phyloP scores from a whole-genome alignment of 305 asterid genomes.

The Fraxinus platypoda region DNA sequence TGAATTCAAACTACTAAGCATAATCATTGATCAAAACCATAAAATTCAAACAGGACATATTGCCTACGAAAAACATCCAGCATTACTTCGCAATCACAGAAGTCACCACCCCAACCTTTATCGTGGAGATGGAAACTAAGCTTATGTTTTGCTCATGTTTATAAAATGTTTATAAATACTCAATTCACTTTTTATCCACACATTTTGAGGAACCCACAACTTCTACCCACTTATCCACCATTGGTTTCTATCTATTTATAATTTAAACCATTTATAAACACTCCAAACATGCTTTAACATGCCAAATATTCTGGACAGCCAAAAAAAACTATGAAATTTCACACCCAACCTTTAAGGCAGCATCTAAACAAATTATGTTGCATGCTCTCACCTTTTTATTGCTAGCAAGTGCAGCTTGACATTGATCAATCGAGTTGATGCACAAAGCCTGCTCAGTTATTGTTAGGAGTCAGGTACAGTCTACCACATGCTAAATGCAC shows the following conservation, averaged over 20 bases:
- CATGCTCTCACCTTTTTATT: slow-evolving; percentile 72
- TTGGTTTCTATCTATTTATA: not conserved
- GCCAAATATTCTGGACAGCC: slow-evolving; percentile 2
- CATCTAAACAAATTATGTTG: slow-evolving; percentile 20
- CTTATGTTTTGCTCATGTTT: not conserved
- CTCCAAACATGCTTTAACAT: not conserved
- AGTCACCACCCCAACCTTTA: not conserved
- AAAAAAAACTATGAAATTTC: not conserved
- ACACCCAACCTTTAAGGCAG: slow-evolving; percentile 14
- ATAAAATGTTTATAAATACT: not conserved
- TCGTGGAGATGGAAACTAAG: not conserved
- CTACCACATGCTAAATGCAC: slow-evolving; percentile 10
- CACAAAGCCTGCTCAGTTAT: slow-evolving; percentile 76
- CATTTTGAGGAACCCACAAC: not conserved
- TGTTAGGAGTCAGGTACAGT: slow-evolving; percentile 9
- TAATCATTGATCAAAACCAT: not conserved
- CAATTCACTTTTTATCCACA: not conserved
- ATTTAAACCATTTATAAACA: not conserved
- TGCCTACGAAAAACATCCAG: not conserved
- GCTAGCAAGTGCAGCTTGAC: slow-evolving; percentile 90
- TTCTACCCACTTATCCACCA: not conserved
- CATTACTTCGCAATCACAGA: not conserved
- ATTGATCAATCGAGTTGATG: slow-evolving; percentile 74
- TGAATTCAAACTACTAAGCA: not conserved
- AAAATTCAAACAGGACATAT: not conserved